A percentile compares a stretch with the other conserved stretches of the same genome.
Conservation (phyloP, 2,329 filamentous ascomycete species). For the Fusarium oxysporum region DNA sequence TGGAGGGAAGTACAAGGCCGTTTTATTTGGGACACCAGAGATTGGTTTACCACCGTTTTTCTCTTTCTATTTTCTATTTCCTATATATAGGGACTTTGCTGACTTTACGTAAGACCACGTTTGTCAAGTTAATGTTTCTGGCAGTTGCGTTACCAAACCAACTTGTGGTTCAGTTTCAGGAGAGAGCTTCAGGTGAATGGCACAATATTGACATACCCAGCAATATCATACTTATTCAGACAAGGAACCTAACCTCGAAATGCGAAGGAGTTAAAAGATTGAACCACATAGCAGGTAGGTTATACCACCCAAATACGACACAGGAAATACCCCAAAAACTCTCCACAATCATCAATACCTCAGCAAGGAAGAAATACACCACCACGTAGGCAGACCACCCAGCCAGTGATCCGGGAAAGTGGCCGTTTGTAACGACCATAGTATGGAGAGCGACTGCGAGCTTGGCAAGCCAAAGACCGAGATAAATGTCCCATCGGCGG, state of each 20-base stretch:
- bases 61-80: background rate
- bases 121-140: background rate
- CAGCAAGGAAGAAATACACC: background rate
- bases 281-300: background rate
- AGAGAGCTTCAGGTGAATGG: background rate
- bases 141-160: background rate
- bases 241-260: background rate
- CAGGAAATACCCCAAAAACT: background rate
- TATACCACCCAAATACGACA: background rate
- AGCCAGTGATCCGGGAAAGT: background rate
- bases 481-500: slow-evolving; percentile 1
- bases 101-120: background rate
- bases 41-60: background rate
- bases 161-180: background rate
- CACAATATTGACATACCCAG: background rate
- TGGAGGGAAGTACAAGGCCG: background rate
- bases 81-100: background rate
- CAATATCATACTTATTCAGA: background rate
- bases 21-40: background rate
- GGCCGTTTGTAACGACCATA: background rate
- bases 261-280: background rate
- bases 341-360: background rate
- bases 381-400: background rate
- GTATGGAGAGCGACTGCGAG: background rate
- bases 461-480: background rate